Percentiles rank a stretch among this genome's conserved stretches.
These are phyloP conservation scores for Phytophthora megakarya DNA, from an alignment of 352 stramenopile genomes.

Conservation along the genomic window DNA sequence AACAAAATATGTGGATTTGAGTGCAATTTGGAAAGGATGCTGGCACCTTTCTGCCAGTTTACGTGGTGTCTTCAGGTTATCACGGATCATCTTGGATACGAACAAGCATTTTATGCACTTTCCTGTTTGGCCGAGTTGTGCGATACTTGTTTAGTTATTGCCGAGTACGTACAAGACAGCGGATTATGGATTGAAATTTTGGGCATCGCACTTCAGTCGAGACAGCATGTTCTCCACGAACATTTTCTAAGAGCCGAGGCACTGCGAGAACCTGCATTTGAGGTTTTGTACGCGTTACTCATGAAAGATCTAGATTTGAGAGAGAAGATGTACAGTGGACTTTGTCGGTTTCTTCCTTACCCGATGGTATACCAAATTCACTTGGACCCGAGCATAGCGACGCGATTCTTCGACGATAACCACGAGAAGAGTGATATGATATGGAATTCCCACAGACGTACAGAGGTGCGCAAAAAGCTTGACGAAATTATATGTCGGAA, in stretches of 20 bases:
- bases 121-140: constrained; percentile 81
- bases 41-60: constrained; percentile 77
- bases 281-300: constrained; percentile 78
- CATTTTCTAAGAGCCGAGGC: constrained; percentile 80
- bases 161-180: constrained; percentile 74
- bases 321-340: constrained; percentile 73
- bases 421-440: constrained; percentile 86
- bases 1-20: constrained; percentile 84
- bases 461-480: constrained; percentile 74
- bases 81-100: constrained; percentile 77
- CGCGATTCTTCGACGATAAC: constrained; percentile 83
- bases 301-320: constrained; percentile 71
- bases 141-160: constrained; percentile 74
- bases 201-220: constrained; percentile 76
- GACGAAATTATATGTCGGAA: constrained; percentile 84
- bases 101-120: constrained; percentile 78
- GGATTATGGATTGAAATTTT: constrained; percentile 83
- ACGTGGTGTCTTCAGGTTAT: constrained; percentile 86
- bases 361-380: constrained; percentile 86
- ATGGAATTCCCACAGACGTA: constrained; percentile 81
- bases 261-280: constrained; percentile 77
- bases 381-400: constrained; percentile 69
- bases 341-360: constrained; percentile 80
- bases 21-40: constrained; percentile 71
- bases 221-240: constrained; percentile 81